phyloP scores from a whole-genome alignment of 2,329 filamentous ascomycete genomes.

The Scytalidium sp. region DNA sequence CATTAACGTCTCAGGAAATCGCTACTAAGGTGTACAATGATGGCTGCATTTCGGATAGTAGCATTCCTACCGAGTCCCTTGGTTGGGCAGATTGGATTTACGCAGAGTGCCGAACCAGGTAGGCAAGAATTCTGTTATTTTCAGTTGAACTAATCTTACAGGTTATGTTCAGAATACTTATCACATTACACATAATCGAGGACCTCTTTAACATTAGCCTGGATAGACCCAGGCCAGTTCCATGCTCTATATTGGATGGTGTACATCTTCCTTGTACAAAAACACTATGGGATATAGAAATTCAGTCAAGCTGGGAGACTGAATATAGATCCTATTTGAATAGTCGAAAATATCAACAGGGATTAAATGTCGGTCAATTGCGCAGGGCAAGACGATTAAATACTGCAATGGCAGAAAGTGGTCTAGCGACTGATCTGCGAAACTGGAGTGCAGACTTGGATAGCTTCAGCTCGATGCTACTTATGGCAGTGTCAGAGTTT shows the following conservation, averaged over 20 bases:
- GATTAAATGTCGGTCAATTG: constrained; percentile 6
- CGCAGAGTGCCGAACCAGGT: constrained; percentile 11
- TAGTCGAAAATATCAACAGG: background rate
- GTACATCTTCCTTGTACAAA: constrained; percentile 9
- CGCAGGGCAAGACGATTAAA: constrained; percentile 1
- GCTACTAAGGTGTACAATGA: constrained; percentile 1
- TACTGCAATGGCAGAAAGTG: background rate
- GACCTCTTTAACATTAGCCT: constrained; percentile 9
- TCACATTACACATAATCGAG: constrained; percentile 10
- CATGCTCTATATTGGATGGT: constrained; percentile 4
- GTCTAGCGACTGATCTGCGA: constrained; percentile 4
- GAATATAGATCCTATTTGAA: constrained; percentile 12
- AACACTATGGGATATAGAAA: constrained; percentile 11
- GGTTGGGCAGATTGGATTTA: constrained; percentile 10
- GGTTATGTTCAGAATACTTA: constrained; percentile 7
- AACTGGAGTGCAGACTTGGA: constrained; percentile 7
- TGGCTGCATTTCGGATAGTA: background rate
- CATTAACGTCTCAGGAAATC: constrained; percentile 7
- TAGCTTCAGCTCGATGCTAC: constrained; percentile 7
- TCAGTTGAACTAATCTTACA: background rate
- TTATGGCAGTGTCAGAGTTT: background rate
- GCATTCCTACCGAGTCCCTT: constrained; percentile 5
- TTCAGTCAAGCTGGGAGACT: constrained; percentile 7
- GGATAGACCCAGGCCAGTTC: background rate
- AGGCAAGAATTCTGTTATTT: background rate